Evolutionary conservation across 257 asterid genomes (phyloP).

Genomic region (Salvia rosmarinus): DNA sequence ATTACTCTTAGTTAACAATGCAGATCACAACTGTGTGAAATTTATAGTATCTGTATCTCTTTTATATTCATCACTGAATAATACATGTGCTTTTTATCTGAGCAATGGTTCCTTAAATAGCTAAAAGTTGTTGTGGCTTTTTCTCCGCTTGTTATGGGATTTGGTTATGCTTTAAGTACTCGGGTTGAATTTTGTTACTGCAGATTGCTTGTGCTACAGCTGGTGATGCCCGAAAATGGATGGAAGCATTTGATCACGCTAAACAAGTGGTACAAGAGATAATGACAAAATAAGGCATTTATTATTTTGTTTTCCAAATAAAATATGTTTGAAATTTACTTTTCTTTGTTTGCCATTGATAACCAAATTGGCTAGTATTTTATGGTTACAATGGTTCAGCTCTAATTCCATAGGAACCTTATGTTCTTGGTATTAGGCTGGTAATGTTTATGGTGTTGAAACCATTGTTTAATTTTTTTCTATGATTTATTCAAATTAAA

Average conservation of each 20-base stretch:
- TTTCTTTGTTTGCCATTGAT: conserved; percentile 24
- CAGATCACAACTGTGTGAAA: conserved; percentile 15
- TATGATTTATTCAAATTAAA: conserved; percentile 21
- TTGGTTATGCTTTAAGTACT: conserved; percentile 27
- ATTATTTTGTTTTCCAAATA: conserved; percentile 15
- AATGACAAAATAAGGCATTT: conserved; percentile 10
- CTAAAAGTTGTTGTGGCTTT: neutral
- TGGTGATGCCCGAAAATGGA: conserved; percentile 87
- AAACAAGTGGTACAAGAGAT: conserved; percentile 75
- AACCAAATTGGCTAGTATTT: conserved; percentile 24
- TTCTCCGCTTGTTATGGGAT: conserved; percentile 30
- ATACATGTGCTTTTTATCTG: neutral
- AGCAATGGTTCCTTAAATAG: conserved; percentile 14
- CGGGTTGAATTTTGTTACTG: conserved; percentile 45
- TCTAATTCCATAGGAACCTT: conserved; percentile 12
- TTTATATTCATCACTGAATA: conserved; percentile 8
- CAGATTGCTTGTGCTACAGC: conserved; percentile 92
- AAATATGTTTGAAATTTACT: conserved; percentile 7
- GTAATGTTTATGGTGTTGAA: neutral
- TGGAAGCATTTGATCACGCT: conserved; percentile 98
- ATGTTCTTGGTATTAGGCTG: conserved; percentile 7
- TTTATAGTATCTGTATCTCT: neutral
- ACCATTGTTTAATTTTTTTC: conserved; percentile 2
- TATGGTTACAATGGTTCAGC: conserved; percentile 12
- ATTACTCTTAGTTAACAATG: neutral